Base-by-base conservation (phyloP, 2,329 filamentous ascomycete species). In the Xylariaceae sp. region DNA sequence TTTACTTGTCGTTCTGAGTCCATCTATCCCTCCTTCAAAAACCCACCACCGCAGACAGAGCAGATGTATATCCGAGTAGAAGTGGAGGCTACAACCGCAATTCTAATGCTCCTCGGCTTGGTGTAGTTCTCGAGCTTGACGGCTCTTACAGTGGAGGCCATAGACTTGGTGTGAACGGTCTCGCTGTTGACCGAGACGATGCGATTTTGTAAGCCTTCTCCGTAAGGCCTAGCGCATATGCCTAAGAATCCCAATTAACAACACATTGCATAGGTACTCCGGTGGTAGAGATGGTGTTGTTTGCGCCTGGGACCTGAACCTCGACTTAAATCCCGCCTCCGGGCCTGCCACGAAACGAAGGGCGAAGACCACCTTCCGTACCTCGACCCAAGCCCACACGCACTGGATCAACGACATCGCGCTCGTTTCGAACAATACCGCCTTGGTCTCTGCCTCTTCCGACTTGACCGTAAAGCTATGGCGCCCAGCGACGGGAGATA, bases 401-500 rank as follows among this genome's bases (percentile, higher is more conserved):
- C 88, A 94, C 63, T 96, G 89, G 89, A 83, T 96, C 66, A 96
- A 95, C 65, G 89, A 95, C 62, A 86, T 96, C 47, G 78, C 81
- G 15, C 75, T 95, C 38, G 84, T 84, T 6, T 78, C 88, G 57
- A 78, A 81, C 55, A 87, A 89, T 55, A 72, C 79, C 13, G 85
- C 85, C 15, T 72, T 96, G 34, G 83, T 95, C 21, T 94, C 89
- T 8, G 88, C 85, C 14, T 95, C 88, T 4, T 94, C 89, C n/a
- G 89, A 96, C 61, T 80, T 92, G 45, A 88, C 88, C 7, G 88
- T 96, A 59, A 92, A 94, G 63, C 68, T 94, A 54, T 96, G 89
- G 92, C 78, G 89, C 40, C 90, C 90, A 5, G 70, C 80, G 46
- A 74, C 76, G 16, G 77, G 77, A 32, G 69, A 77, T 40, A 76